Evolutionary conservation across 345 rosid species (phyloP).

Genomic region (rapeseed (Brassica napus)): DNA sequence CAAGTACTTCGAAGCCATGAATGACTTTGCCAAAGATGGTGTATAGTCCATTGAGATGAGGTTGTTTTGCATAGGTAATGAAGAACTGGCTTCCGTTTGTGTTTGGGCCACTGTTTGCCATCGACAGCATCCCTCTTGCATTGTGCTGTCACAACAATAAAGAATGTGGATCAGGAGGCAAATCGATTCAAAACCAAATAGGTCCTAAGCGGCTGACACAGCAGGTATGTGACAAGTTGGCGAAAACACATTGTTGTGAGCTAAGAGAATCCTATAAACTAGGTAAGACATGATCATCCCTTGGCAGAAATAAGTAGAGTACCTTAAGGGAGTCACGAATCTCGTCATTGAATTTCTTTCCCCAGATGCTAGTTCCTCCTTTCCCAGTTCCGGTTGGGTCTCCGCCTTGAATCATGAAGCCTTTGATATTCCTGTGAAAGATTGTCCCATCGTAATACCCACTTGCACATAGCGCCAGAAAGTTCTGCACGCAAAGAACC

Average conservation of each 20-base stretch:
- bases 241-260: slow-evolving; percentile 7
- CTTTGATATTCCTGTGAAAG: slow-evolving; percentile 90
- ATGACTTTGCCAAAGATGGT: slow-evolving; percentile 93
- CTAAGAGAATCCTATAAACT: not conserved
- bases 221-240: not conserved
- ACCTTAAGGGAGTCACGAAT: slow-evolving; percentile 98
- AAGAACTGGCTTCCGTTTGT: slow-evolving; percentile 98
- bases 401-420: slow-evolving; percentile 99
- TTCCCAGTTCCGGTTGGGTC: slow-evolving; percentile 96
- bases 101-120: slow-evolving; percentile 99
- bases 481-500: slow-evolving; percentile 74
- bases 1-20: slow-evolving; percentile 98
- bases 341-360: slow-evolving; percentile 96
- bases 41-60: slow-evolving; percentile 95
- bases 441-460: slow-evolving; percentile 89
- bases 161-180: not conserved
- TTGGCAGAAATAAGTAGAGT: not conserved
- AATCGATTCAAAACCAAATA: not conserved
- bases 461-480: slow-evolving; percentile 91
- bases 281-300: not conserved
- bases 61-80: slow-evolving; percentile 81
- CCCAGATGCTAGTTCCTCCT: slow-evolving; percentile 99
- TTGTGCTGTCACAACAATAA: slow-evolving; percentile 60
- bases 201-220: not conserved
- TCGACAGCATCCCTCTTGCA: slow-evolving; percentile 85